Conservation (phyloP, 1,284 basidiomycete genomes). For the Fomitopsis pinicola region DNA sequence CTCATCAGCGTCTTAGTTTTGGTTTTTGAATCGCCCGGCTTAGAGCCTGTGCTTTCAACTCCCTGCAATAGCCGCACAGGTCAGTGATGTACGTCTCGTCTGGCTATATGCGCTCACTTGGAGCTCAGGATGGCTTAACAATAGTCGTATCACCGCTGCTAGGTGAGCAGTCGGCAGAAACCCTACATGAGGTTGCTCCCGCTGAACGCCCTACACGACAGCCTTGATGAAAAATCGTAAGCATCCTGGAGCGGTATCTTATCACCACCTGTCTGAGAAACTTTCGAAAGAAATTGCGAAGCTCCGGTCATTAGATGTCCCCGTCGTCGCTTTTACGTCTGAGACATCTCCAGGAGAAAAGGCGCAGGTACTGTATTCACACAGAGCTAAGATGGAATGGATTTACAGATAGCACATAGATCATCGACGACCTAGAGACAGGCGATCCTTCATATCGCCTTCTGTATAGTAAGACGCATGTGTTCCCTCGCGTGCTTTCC, state of each 20-base stretch:
- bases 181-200: not conserved
- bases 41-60: conserved; percentile 86
- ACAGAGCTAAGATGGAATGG: not conserved
- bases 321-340: conserved; percentile 64
- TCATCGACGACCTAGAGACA: conserved; percentile 57
- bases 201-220: conserved; percentile 21
- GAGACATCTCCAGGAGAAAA: conserved; percentile 56
- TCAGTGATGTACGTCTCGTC: conserved; percentile 20
- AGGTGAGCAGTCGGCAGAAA: conserved; percentile 38
- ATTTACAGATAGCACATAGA: conserved; percentile 34
- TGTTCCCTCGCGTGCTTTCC: too few species aligned
- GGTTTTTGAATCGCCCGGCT: not conserved
- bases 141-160: conserved; percentile 78
- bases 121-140: conserved; percentile 59
- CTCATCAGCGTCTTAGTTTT: not conserved
- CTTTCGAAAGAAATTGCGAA: conserved; percentile 57
- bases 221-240: conserved; percentile 84
- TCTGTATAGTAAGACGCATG: conserved; percentile 57
- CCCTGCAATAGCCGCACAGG: conserved; percentile 69
- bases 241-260: conserved; percentile 8
- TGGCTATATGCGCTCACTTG: not conserved
- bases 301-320: conserved; percentile 50
- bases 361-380: conserved; percentile 39
- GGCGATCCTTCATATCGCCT: conserved; percentile 58
- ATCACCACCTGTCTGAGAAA: not conserved